phyloP scores from a whole-genome alignment of 2,329 filamentous ascomycete genomes.

The Diaporthe aspalathi region DNA sequence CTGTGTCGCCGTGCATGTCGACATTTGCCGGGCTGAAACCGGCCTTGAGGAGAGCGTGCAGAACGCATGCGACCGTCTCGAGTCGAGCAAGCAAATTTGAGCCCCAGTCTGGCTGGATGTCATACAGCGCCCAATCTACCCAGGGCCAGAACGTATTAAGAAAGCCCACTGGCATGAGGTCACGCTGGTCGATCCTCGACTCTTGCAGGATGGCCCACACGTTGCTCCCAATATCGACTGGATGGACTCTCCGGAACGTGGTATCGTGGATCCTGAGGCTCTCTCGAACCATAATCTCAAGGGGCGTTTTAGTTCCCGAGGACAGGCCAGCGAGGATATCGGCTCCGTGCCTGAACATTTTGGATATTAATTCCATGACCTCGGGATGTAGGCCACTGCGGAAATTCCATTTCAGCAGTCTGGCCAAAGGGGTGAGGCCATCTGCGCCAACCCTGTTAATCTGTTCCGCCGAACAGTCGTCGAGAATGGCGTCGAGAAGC shows the following conservation, averaged over 20 bases:
- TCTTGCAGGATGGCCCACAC: not conserved
- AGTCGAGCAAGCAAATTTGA: no score
- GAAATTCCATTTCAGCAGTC: not conserved
- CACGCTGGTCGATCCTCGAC: not conserved
- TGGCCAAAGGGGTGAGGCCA: not conserved
- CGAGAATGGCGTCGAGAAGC: not conserved
- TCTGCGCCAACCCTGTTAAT: not conserved
- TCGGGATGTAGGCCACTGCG: not conserved
- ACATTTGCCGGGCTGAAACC: conserved; percentile 4
- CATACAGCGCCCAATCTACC: not conserved
- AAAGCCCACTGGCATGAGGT: not conserved
- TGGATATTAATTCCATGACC: not conserved
- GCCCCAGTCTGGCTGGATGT: not conserved
- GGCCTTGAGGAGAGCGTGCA: not conserved
- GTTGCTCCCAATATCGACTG: rapidly evolving
- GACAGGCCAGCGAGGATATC: not conserved
- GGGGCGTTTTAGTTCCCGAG: not conserved
- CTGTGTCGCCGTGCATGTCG: not conserved
- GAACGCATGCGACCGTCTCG: not conserved
- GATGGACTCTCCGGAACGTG: not conserved
- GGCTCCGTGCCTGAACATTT: not conserved
- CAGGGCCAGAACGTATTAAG: not conserved
- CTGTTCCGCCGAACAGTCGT: not conserved
- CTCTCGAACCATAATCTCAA: not conserved
- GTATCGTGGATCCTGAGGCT: not conserved